Conservation (phyloP, 805 yeast genomes). For the Wickerhamomyces strasburgensis region DNA sequence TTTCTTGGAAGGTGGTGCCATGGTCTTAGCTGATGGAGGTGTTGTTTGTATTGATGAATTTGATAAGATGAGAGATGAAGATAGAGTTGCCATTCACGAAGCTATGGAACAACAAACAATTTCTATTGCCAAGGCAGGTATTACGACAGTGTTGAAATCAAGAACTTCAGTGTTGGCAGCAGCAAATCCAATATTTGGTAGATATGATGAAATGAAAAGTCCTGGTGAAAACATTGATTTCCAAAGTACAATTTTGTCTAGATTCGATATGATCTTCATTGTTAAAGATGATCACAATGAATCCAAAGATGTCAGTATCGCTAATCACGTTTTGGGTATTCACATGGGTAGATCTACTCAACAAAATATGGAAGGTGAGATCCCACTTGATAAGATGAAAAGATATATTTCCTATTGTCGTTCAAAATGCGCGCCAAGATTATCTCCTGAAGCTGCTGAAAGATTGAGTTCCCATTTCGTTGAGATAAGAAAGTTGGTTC, state of each 20-base stretch:
- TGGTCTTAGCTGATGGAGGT: constrained; percentile 99
- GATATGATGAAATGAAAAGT: constrained; percentile 92
- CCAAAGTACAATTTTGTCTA: constrained; percentile 92
- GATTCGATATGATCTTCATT: constrained; percentile 97
- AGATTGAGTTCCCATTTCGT: constrained; percentile 89
- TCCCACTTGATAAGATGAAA: constrained; percentile 87
- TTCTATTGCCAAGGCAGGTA: constrained; percentile 98
- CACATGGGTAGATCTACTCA: constrained; percentile 74
- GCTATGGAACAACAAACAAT: constrained; percentile 99
- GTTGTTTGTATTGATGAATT: constrained; percentile 99
- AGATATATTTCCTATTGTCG: constrained; percentile 89
- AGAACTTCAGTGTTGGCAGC: constrained; percentile 97
- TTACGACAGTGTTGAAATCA: constrained; percentile 92
- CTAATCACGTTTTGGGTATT: constrained; percentile 90
- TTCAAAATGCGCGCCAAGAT: constrained; percentile 85
- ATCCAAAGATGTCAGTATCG: constrained; percentile 79
- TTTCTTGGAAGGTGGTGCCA: constrained; percentile 98
- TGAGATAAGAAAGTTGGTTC: constrained; percentile 78
- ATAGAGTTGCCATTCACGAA: constrained; percentile 97
- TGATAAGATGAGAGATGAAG: constrained; percentile 99
- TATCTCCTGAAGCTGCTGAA: constrained; percentile 86
- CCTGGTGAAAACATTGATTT: constrained; percentile 98
- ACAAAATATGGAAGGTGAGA: constrained; percentile 63
- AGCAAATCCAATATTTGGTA: constrained; percentile 95
- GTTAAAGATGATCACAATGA: constrained; percentile 94